phyloP scores from a whole-genome alignment of 345 rosid genomes.

The Dovyalis caffra region DNA sequence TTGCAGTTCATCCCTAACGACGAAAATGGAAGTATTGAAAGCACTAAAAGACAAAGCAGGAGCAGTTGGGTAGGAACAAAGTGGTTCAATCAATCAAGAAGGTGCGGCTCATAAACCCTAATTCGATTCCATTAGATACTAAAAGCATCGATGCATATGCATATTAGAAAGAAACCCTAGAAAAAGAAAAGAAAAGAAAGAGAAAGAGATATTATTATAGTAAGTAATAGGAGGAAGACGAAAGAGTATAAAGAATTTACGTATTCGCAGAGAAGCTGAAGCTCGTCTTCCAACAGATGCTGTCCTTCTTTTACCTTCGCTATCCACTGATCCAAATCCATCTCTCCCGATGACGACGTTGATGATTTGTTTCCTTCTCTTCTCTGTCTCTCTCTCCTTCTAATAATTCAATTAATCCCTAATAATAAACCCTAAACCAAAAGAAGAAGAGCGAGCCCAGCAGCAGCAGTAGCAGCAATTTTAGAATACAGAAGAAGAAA shows the following conservation, averaged over 20 bases:
- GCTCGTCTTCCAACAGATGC: constrained; percentile 92
- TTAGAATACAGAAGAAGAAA: too few species aligned
- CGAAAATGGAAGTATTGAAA: neutral
- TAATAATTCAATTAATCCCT: neutral
- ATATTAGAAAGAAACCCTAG: neutral
- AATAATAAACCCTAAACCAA: neutral
- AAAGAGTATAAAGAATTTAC: constrained; percentile 34
- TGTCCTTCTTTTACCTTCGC: constrained; percentile 93
- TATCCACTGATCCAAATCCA: constrained; percentile 99
- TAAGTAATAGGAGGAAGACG: neutral
- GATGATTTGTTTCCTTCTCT: neutral
- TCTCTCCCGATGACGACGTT: constrained; percentile 25
- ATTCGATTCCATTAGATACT: neutral
- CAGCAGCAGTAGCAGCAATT: neutral
- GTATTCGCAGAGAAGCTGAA: constrained; percentile 97
- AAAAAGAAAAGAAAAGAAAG: neutral
- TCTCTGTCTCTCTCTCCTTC: neutral
- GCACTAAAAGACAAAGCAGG: neutral
- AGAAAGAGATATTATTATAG: neutral
- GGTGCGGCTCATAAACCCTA: neutral
- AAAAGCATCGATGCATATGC: neutral
- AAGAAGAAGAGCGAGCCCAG: neutral
- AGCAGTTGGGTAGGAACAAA: neutral
- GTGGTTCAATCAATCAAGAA: neutral
- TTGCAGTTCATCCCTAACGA: too few species aligned